These are phyloP conservation scores for Akanthomyces lecanii DNA, from an alignment of 2,329 filamentous ascomycete genomes.

Conservation along the genomic window DNA sequence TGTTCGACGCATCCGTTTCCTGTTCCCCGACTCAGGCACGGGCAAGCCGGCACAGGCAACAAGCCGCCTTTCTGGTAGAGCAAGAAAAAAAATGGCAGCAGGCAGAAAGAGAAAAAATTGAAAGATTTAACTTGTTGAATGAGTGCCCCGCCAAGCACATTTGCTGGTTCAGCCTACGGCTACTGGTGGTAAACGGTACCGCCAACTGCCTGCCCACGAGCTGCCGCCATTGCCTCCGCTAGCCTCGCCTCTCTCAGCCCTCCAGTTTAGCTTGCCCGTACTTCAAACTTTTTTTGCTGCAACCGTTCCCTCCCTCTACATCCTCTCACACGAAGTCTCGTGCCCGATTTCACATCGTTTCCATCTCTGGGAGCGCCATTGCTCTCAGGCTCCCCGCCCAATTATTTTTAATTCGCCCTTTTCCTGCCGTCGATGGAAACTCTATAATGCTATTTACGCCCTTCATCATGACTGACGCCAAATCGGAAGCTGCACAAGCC, in stretches of 20 bases:
- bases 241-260: constrained; percentile 3
- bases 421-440: not conserved
- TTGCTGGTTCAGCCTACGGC: not conserved
- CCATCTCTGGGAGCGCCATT: not conserved
- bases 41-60: not conserved
- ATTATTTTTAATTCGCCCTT: not conserved
- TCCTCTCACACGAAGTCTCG: not conserved
- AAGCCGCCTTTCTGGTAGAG: not conserved
- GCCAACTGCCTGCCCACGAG: not conserved
- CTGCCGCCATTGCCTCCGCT: not conserved
- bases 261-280: not conserved
- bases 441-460: constrained; percentile 2
- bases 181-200: not conserved
- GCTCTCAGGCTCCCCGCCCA: not conserved
- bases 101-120: not conserved
- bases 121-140: not conserved
- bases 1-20: constrained; percentile 2
- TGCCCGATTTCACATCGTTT: not conserved
- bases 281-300: constrained; percentile 11
- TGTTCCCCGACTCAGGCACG: not conserved
- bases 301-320: not conserved
- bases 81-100: constrained; percentile 1
- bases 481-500: constrained; percentile 10
- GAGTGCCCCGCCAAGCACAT: too few relatives aligned
- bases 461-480: constrained; percentile 17